Conservation (phyloP, 352 stramenopile genomes). For the Albugo laibachii region DNA sequence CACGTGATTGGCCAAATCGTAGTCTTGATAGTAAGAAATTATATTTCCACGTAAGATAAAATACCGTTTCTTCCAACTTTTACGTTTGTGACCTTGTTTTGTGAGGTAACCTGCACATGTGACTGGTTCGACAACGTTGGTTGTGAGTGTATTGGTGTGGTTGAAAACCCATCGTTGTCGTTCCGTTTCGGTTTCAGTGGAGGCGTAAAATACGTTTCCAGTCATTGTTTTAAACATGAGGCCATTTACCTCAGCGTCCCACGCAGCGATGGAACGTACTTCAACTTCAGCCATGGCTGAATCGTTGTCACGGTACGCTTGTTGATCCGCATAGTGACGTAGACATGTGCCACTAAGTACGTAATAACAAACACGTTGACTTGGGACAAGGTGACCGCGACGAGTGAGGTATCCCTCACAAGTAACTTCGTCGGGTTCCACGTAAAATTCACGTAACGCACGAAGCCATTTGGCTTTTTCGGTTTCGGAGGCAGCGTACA, state of each 20-base stretch:
- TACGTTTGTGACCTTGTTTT: constrained; percentile 80
- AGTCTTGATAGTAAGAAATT: constrained; percentile 72
- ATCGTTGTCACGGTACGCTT: constrained; percentile 69
- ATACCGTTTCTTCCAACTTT: constrained; percentile 83
- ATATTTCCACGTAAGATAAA: constrained; percentile 64
- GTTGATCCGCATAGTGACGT: constrained; percentile 64
- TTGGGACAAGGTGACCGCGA: constrained; percentile 68
- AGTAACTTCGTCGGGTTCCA: constrained; percentile 65
- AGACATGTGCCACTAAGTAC: constrained; percentile 66
- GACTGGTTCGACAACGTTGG: constrained; percentile 49
- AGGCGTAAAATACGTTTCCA: constrained; percentile 70
- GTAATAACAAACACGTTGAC: constrained; percentile 73
- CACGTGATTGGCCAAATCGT: constrained; percentile 63
- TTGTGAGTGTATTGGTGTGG: constrained; percentile 27
- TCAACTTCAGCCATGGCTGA: constrained; percentile 73
- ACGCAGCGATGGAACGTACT: constrained; percentile 45
- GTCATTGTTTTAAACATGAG: constrained; percentile 77
- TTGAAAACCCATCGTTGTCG: constrained; percentile 63
- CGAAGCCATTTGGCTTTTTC: constrained; percentile 64
- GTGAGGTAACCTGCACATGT: constrained; percentile 70
- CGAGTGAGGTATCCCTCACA: constrained; percentile 78
- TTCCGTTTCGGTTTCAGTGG: constrained; percentile 44
- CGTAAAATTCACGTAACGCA: constrained; percentile 68
- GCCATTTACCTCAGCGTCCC: constrained; percentile 63
- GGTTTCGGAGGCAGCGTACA: constrained; percentile 63